phyloP scores from a whole-genome alignment of 75 land plant genomes.

The Chamaecyparis obtusa region DNA sequence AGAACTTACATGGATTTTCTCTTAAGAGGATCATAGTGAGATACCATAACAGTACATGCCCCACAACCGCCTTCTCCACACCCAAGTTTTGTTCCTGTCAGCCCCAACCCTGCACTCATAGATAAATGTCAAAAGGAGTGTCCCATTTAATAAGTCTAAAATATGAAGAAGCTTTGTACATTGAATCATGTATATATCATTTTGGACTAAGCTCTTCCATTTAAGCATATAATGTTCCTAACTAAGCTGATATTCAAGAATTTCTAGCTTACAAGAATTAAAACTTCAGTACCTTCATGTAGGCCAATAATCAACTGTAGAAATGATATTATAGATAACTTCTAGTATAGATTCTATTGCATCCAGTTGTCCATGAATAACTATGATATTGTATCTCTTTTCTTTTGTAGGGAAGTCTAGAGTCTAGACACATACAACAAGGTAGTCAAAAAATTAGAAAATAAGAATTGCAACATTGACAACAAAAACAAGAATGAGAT shows the following conservation, averaged over 20 bases:
- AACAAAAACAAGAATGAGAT: too few species aligned
- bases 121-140: not conserved
- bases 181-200: not conserved
- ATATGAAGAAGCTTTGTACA: not conserved
- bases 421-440: too few species aligned
- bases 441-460: not conserved
- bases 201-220: not conserved
- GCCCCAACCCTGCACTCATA: slow-evolving; percentile 51
- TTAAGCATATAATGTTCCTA: not conserved
- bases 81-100: slow-evolving; percentile 98
- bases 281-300: too few species aligned
- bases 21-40: slow-evolving; percentile 54
- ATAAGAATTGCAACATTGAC: not conserved
- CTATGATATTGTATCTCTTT: not conserved
- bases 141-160: not conserved
- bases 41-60: slow-evolving; percentile 98
- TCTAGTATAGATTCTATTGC: not conserved
- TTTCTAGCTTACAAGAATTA: too few species aligned
- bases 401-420: not conserved
- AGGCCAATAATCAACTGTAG: not conserved
- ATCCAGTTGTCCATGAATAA: not conserved
- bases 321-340: not conserved
- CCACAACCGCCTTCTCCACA: slow-evolving; percentile 99
- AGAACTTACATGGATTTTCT: slow-evolving; percentile 66
- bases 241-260: too few species aligned